Percentiles rank a stretch among this genome's conserved stretches.
Conservation (phyloP, 257 asterid genomes). For the Solanum sejunctum region DNA sequence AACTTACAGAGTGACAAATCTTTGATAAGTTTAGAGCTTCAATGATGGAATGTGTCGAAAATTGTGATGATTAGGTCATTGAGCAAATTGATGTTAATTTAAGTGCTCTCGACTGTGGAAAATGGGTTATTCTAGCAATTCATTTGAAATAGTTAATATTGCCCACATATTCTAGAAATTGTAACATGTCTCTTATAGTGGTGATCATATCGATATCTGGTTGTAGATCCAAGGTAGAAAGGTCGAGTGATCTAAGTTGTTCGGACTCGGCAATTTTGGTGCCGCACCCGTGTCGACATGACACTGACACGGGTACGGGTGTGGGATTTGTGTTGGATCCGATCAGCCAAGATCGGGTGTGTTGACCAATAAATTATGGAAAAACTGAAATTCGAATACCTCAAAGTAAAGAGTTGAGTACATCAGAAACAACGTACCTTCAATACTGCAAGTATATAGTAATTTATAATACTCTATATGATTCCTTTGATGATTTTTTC, state of each 20-base stretch:
- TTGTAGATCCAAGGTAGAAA: not conserved
- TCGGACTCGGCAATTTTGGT: too few relatives aligned
- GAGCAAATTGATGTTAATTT: not conserved
- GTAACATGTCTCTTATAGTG: not conserved
- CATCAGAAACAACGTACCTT: too few relatives aligned
- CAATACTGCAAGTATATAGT: too few relatives aligned
- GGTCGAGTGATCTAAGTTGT: not conserved
- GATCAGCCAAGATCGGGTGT: too few relatives aligned
- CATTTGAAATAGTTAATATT: not conserved
- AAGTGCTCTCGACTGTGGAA: not conserved
- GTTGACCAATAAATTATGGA: too few relatives aligned
- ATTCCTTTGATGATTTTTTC: too few relatives aligned
- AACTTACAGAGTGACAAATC: not conserved
- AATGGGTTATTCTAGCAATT: not conserved
- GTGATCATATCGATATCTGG: not conserved
- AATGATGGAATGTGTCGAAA: not conserved
- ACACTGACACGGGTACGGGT: too few relatives aligned
- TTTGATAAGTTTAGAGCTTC: not conserved
- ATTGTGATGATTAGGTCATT: not conserved
- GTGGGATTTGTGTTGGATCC: too few relatives aligned
- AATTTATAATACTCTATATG: too few relatives aligned
- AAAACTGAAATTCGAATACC: too few relatives aligned
- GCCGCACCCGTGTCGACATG: too few relatives aligned
- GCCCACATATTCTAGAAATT: not conserved
- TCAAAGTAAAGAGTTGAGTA: too few relatives aligned